Evolutionary conservation across 352 stramenopile species (phyloP).

Genomic region (Globisporangium canariense): DNA sequence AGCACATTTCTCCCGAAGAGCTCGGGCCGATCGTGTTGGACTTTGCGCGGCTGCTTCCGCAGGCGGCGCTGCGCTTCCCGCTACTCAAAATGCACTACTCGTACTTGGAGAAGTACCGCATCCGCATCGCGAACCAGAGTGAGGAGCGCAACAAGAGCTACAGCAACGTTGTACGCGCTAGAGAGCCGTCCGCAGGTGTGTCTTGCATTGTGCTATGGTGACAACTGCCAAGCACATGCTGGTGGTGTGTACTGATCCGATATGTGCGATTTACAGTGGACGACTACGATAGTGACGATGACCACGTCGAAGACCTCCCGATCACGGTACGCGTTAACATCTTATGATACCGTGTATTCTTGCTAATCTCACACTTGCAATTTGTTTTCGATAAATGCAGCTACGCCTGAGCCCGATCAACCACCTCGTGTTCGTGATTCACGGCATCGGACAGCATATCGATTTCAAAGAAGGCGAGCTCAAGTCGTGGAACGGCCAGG

Average conservation of each 20-base stretch:
- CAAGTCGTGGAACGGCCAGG: slow-evolving; percentile 74
- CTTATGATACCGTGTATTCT: background rate
- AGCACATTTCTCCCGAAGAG: slow-evolving; percentile 46
- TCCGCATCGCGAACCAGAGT: slow-evolving; percentile 26
- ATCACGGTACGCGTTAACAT: slow-evolving; percentile 40
- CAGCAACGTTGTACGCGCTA: slow-evolving; percentile 32
- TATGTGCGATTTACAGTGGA: slow-evolving; percentile 9
- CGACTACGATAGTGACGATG: slow-evolving; percentile 47
- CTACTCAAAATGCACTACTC: slow-evolving; percentile 68
- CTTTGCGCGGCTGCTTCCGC: slow-evolving; percentile 71
- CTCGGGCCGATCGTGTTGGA: slow-evolving; percentile 75
- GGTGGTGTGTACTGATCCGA: background rate
- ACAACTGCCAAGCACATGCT: background rate
- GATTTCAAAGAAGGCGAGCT: slow-evolving; percentile 85
- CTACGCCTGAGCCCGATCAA: slow-evolving; percentile 72
- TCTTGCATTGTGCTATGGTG: background rate
- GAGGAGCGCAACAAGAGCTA: slow-evolving; percentile 64
- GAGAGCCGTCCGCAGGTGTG: slow-evolving; percentile 30
- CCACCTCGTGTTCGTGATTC: slow-evolving; percentile 85
- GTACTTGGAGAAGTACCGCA: slow-evolving; percentile 29
- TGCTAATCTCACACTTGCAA: background rate
- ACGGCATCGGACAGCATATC: slow-evolving; percentile 82
- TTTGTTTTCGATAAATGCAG: slow-evolving; percentile 23
- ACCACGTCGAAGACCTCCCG: slow-evolving; percentile 69
- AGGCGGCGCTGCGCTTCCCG: slow-evolving; percentile 54